A percentile compares a stretch with the other conserved stretches of the same genome.
phyloP scores from a whole-genome alignment of 139 green algal genomes.

The Trebouxia sp. region DNA sequence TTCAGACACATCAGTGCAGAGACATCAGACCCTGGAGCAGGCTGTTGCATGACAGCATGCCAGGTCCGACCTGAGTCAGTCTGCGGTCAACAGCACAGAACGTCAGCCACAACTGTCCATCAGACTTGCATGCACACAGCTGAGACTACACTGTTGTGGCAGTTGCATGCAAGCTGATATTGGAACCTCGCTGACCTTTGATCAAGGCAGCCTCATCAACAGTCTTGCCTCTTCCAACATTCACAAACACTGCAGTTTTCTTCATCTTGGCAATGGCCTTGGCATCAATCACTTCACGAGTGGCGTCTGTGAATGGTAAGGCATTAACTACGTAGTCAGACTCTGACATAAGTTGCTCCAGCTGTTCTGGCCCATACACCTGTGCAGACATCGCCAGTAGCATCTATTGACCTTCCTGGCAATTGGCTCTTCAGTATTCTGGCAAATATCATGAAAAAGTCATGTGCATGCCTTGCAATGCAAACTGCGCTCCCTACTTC shows the following conservation, averaged over 20 bases:
- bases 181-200: slow-evolving; percentile 28
- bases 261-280: slow-evolving; percentile 70
- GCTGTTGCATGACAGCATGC: not conserved
- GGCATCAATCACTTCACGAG: slow-evolving; percentile 56
- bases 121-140: not conserved
- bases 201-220: slow-evolving; percentile 76
- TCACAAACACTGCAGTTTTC: slow-evolving; percentile 75
- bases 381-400: slow-evolving; percentile 20
- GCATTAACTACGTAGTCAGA: slow-evolving; percentile 77
- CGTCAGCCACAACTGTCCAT: not conserved
- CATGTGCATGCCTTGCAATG: too few relatives aligned
- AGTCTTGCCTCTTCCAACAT: slow-evolving; percentile 79
- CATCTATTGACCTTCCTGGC: not conserved
- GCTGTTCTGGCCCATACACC: slow-evolving; percentile 60
- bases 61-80: not conserved
- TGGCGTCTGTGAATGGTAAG: slow-evolving; percentile 65
- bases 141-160: not conserved
- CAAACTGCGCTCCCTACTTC: too few relatives aligned
- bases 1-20: too few relatives aligned
- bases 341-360: slow-evolving; percentile 57
- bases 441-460: not conserved
- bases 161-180: not conserved
- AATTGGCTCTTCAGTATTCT: too few relatives aligned
- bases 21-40: too few relatives aligned
- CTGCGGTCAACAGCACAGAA: not conserved